Percentiles rank a stretch among this genome's conserved stretches.
These are phyloP conservation scores for Nematodospora valgi DNA, from an alignment of 805 yeast species.

Conservation along the genomic window DNA sequence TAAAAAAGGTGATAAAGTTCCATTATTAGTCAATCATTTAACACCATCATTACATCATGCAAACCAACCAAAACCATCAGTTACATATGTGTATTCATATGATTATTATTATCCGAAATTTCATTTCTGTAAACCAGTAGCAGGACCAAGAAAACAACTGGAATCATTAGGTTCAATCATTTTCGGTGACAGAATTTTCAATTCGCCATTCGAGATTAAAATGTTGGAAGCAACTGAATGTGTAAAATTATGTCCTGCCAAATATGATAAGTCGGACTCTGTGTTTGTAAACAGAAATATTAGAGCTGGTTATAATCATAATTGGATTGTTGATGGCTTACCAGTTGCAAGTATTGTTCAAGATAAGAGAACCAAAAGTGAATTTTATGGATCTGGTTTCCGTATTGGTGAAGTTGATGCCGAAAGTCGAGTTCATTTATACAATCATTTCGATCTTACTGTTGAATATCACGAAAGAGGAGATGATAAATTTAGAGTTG, in stretches of 20 bases:
- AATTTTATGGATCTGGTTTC: constrained; percentile 78
- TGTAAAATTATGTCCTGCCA: constrained; percentile 56
- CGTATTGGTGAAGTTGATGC: constrained; percentile 70
- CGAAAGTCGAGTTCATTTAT: constrained; percentile 53
- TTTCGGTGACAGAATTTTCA: constrained; percentile 93
- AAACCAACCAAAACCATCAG: constrained; percentile 29
- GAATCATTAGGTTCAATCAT: constrained; percentile 91
- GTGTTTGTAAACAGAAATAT: constrained; percentile 76
- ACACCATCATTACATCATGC: constrained; percentile 65
- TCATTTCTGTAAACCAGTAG: constrained; percentile 77
- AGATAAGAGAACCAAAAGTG: constrained; percentile 56
- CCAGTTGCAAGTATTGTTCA: constrained; percentile 74
- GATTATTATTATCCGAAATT: constrained; percentile 82
- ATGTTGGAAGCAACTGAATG: constrained; percentile 77
- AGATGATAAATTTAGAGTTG: constrained; percentile 73
- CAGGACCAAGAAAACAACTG: constrained; percentile 66
- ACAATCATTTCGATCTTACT: constrained; percentile 75
- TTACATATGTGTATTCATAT: constrained; percentile 65
- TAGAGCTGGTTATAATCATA: constrained; percentile 78
- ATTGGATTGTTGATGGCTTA: constrained; percentile 93
- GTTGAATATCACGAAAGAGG: constrained; percentile 81
- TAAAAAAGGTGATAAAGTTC: constrained; percentile 64
- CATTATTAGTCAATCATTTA: constrained; percentile 82
- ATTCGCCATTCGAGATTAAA: constrained; percentile 79
- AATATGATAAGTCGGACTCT: constrained; percentile 64